These are phyloP conservation scores for Xerocomellus chrysenteron DNA, from an alignment of 768 basidiomycete species.

Conservation along the genomic window DNA sequence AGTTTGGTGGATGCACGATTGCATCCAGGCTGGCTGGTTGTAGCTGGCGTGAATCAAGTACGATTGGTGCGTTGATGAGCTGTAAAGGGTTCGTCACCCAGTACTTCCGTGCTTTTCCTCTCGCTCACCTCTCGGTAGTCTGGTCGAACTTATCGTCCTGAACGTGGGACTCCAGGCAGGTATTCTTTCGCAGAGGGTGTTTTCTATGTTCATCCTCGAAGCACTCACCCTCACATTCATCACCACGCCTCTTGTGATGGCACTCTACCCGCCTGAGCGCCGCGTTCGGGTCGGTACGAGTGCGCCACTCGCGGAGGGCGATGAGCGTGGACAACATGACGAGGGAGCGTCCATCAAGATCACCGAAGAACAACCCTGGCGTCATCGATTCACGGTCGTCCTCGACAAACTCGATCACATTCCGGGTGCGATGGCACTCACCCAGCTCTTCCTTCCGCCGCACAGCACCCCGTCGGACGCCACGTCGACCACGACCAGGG, in stretches of 20 bases:
- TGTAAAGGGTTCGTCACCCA: conserved; percentile 73
- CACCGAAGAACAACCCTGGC: conserved; percentile 35
- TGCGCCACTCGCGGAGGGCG: conserved; percentile 24
- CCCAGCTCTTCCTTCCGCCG: conserved; percentile 69
- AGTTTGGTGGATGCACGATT: conserved; percentile 82
- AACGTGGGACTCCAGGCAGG: conserved; percentile 87
- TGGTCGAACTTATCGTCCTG: conserved; percentile 93
- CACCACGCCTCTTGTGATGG: conserved; percentile 73
- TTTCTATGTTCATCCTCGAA: conserved; percentile 94
- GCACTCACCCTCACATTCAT: conserved; percentile 81
- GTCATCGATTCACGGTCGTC: conserved; percentile 75
- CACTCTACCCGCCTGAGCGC: conserved; percentile 63
- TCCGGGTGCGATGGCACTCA: conserved; percentile 85
- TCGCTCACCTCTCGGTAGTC: conserved; percentile 37
- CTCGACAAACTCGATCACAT: conserved; percentile 90
- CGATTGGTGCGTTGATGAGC: conserved; percentile 91
- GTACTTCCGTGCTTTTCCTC: not conserved
- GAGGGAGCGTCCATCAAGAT: conserved; percentile 4
- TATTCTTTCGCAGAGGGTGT: conserved; percentile 73
- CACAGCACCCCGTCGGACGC: conserved; percentile 3
- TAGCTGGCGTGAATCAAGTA: conserved; percentile 73
- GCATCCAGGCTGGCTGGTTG: conserved; percentile 71
- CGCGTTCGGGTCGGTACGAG: conserved; percentile 45
- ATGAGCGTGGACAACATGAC: conserved; percentile 27
- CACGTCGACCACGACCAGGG: conserved; percentile 12